phyloP scores from a whole-genome alignment of 345 rosid genomes.

The Corchorus capsularis region DNA sequence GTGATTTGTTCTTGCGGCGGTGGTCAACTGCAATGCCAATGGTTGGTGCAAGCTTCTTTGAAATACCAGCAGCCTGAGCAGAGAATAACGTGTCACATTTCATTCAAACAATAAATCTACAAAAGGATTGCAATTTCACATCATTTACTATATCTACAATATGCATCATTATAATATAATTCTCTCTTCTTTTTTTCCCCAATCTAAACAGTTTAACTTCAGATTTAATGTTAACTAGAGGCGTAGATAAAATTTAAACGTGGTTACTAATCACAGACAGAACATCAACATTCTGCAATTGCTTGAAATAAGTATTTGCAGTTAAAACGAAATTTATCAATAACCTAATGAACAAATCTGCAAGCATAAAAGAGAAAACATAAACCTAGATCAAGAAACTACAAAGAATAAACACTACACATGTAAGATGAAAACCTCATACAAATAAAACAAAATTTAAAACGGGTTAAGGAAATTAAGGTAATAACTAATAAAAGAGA shows the following conservation, averaged over 20 bases:
- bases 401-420: not conserved
- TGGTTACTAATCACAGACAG: not conserved
- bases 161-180: not conserved
- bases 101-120: not conserved
- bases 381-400: not conserved
- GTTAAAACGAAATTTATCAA: not conserved
- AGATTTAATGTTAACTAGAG: not conserved
- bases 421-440: not conserved
- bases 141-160: not conserved
- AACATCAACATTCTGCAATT: not conserved
- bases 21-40: slow-evolving; percentile 79
- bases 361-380: not conserved
- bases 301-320: not conserved
- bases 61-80: slow-evolving; percentile 72
- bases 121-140: not conserved
- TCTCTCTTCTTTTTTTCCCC: not conserved
- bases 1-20: slow-evolving; percentile 66
- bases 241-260: no score
- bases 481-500: not conserved
- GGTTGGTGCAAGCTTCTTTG: slow-evolving; percentile 76
- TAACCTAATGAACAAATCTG: not conserved
- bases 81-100: not conserved
- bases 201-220: not conserved
- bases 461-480: not conserved
- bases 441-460: not conserved